A percentile compares a stretch with the other conserved stretches of the same genome.
Conservation (phyloP, 805 yeast genomes). For the Starmerella floris region DNA sequence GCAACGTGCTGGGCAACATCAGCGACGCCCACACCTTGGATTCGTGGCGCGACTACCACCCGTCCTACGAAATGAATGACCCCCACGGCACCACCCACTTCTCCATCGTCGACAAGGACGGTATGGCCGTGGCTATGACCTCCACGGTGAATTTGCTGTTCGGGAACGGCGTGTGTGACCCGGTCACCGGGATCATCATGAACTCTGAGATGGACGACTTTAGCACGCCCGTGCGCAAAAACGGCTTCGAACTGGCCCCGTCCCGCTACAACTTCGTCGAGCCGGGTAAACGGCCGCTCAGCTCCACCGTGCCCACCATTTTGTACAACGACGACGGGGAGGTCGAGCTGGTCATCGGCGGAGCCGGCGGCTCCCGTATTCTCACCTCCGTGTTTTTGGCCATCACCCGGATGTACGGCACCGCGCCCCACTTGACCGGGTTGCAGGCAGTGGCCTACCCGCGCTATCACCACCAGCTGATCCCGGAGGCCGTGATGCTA, state of each 20-base stretch:
- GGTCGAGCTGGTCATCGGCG: conserved; percentile 59
- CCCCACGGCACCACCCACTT: conserved; percentile 88
- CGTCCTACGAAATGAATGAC: conserved; percentile 62
- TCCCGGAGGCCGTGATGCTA: conserved; percentile 54
- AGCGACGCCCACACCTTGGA: conserved; percentile 43
- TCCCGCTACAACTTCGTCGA: conserved; percentile 63
- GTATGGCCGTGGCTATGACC: conserved; percentile 75
- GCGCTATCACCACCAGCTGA: conserved; percentile 74
- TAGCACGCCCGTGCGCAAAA: conserved; percentile 52
- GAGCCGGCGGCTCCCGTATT: conserved; percentile 89
- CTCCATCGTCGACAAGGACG: conserved; percentile 57
- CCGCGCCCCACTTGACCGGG: conserved; percentile 41
- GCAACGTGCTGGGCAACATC: conserved; percentile 37
- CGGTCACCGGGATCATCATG: conserved; percentile 64
- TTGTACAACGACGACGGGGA: conserved; percentile 30
- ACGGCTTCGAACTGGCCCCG: conserved; percentile 71
- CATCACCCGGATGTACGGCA: conserved; percentile 44
- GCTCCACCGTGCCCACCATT: conserved; percentile 70
- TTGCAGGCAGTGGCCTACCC: conserved; percentile 66
- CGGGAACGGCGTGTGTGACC: conserved; percentile 75
- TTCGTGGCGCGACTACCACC: conserved; percentile 59
- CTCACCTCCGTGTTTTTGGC: conserved; percentile 75
- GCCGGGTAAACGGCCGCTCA: conserved; percentile 71
- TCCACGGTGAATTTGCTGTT: conserved; percentile 75
- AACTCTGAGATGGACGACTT: conserved; percentile 95